Conservation (phyloP, 345 rosid genomes). For the Dovyalis caffra region DNA sequence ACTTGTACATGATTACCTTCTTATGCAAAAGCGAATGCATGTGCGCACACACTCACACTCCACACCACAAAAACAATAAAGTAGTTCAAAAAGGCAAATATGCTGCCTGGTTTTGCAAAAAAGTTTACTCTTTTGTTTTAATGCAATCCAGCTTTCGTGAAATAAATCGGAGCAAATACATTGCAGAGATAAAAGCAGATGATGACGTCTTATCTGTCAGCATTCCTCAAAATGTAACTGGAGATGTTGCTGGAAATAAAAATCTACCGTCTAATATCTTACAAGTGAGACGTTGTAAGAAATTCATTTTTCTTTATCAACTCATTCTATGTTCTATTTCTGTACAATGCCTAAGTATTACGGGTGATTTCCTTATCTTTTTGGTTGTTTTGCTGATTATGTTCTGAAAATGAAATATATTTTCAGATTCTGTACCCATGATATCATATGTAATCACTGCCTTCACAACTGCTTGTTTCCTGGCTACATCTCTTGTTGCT, state of each 20-base stretch:
- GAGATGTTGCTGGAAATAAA: conserved; percentile 84
- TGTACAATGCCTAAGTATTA: background rate
- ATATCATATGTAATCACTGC: conserved; percentile 48
- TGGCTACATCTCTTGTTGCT: conserved; percentile 51
- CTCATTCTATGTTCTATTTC: background rate
- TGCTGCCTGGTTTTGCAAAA: background rate
- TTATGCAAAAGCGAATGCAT: background rate
- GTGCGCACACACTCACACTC: background rate
- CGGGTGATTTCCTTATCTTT: background rate
- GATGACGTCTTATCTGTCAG: conserved; percentile 43
- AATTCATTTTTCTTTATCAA: background rate
- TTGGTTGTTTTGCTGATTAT: conserved; percentile 14
- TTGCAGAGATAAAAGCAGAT: conserved; percentile 59
- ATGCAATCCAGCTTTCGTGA: conserved; percentile 61
- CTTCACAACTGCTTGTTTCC: conserved; percentile 51
- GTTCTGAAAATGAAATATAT: conserved; percentile 6
- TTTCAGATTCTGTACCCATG: conserved; percentile 68
- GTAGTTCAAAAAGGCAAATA: background rate
- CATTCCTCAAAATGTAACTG: conserved; percentile 76
- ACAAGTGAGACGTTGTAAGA: conserved; percentile 78
- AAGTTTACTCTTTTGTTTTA: conserved; percentile 6
- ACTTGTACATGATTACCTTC: background rate
- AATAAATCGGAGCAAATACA: conserved; percentile 56
- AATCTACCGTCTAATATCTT: conserved; percentile 71
- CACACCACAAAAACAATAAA: background rate